These are phyloP conservation scores for Ulota crispa DNA, from an alignment of 225 moss, liverwort and hornwort genomes.

Conservation along the genomic window DNA sequence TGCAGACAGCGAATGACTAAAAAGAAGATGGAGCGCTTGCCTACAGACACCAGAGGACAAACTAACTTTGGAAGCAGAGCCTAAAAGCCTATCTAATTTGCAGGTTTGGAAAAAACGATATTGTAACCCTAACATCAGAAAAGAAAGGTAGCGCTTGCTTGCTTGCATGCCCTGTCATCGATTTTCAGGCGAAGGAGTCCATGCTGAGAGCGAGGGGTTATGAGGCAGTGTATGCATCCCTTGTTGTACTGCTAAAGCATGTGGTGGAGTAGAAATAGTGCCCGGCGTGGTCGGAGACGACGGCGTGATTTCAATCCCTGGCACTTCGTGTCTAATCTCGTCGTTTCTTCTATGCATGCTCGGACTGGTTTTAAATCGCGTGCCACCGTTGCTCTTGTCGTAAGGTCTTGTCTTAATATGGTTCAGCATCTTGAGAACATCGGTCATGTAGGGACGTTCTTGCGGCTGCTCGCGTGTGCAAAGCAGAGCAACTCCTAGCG, in stretches of 20 bases:
- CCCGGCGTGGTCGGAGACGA: constrained; percentile 38
- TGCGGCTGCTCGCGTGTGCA: constrained; percentile 53
- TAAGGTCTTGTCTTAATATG: constrained; percentile 36
- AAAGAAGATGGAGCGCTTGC: too few species aligned
- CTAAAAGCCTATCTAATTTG: background rate
- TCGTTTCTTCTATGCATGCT: constrained; percentile 34
- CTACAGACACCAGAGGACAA: too few species aligned
- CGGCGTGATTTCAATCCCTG: constrained; percentile 32
- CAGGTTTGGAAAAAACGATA: background rate
- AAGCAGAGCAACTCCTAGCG: constrained; percentile 52
- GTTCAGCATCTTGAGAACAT: constrained; percentile 50
- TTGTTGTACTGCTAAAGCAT: background rate
- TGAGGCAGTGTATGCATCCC: constrained; percentile 16
- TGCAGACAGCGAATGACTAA: too few species aligned
- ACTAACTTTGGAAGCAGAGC: background rate
- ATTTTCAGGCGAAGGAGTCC: constrained; percentile 33
- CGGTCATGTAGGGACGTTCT: constrained; percentile 42
- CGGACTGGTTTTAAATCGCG: constrained; percentile 23
- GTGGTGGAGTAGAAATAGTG: constrained; percentile 12
- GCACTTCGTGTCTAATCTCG: constrained; percentile 44
- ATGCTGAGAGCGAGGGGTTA: constrained; percentile 33
- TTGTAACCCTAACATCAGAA: background rate
- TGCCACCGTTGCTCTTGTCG: constrained; percentile 19
- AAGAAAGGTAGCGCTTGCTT: background rate
- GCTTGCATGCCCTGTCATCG: constrained; percentile 24